phyloP scores from a whole-genome alignment of 1,284 basidiomycete species.

The Gymnopus androsaceus region DNA sequence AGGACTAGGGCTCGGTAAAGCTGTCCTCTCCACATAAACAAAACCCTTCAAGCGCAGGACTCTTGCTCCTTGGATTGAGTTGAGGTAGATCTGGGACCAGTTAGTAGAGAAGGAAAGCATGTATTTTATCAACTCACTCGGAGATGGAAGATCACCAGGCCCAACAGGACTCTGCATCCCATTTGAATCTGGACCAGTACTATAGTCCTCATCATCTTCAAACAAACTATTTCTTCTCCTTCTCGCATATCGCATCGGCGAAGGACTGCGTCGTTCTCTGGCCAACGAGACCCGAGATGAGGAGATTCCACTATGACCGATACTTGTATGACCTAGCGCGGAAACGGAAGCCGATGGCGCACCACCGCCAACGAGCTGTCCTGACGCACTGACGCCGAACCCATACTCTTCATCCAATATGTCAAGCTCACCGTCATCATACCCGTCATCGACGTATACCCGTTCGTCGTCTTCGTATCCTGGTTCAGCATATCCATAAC shows the following conservation, averaged over 20 bases:
- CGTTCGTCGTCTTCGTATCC: conserved; percentile 18
- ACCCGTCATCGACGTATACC: conserved; percentile 19
- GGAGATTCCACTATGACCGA: not conserved
- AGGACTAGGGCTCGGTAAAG: not conserved
- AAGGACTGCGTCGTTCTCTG: conserved; percentile 6
- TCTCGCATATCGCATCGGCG: conserved; percentile 12
- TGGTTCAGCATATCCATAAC: conserved; percentile 14
- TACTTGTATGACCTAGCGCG: not conserved
- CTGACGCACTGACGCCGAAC: conserved; percentile 12
- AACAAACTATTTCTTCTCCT: conserved; percentile 11
- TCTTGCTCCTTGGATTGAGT: not conserved
- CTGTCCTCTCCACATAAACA: not conserved
- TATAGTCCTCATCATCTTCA: conserved; percentile 10
- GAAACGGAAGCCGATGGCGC: not conserved
- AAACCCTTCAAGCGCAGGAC: not conserved
- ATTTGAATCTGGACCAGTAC: not conserved
- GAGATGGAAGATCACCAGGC: not conserved
- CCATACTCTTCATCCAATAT: conserved; percentile 5
- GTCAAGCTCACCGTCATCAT: conserved; percentile 9
- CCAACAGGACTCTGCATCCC: not conserved
- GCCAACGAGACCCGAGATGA: conserved; percentile 6
- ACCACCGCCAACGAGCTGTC: conserved; percentile 4
- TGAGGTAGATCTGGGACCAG: too few species aligned
- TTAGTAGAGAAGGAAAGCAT: too few species aligned
- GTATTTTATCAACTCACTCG: too few species aligned